These are phyloP conservation scores for Gossypium laxum DNA, from an alignment of 441 rosid genomes.

Conservation along the genomic window DNA sequence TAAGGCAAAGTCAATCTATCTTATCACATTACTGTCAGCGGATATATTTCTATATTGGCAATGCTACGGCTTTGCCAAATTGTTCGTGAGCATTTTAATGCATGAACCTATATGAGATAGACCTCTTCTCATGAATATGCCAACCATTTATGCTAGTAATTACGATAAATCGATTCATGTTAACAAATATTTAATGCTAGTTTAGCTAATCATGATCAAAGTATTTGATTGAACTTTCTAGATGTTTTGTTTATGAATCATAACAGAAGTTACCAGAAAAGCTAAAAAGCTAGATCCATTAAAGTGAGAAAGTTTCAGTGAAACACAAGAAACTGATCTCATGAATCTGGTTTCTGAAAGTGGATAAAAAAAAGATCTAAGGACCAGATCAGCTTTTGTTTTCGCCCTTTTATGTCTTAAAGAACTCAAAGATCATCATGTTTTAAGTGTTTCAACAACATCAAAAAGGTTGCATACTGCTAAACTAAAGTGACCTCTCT, in stretches of 20 bases:
- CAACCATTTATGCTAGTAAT: neutral
- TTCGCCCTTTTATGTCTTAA: neutral
- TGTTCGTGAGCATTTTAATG: neutral
- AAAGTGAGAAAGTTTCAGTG: neutral
- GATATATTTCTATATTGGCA: conserved; percentile 4
- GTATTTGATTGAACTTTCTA: neutral
- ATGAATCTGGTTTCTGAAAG: neutral
- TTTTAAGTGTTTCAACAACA: conserved; percentile 1
- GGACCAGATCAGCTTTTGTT: neutral
- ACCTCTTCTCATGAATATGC: neutral
- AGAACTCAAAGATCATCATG: neutral
- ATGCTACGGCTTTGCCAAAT: neutral
- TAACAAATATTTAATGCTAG: neutral
- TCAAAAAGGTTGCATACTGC: neutral
- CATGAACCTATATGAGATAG: neutral
- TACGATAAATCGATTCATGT: neutral
- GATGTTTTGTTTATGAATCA: neutral
- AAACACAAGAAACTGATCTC: neutral
- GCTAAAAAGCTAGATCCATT: neutral
- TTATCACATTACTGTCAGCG: neutral
- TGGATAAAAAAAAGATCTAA: neutral
- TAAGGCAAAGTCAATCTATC: neutral
- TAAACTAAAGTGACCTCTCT: neutral
- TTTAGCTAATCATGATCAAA: neutral
- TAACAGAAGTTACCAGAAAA: neutral